Conservation (phyloP, 495 filamentous ascomycete species). For the Neurospora pannonica region DNA sequence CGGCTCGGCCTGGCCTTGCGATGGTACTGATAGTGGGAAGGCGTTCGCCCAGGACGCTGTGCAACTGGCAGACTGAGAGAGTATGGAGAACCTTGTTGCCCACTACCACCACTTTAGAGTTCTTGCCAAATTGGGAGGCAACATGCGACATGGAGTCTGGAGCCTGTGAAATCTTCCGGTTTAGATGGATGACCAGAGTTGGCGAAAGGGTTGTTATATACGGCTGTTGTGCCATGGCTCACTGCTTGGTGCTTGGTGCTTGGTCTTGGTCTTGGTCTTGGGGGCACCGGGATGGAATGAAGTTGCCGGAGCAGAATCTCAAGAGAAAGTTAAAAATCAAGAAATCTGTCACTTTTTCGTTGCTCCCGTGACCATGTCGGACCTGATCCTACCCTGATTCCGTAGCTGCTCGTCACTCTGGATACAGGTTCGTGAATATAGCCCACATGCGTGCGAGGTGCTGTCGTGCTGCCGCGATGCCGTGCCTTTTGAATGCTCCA, state of each 20-base stretch:
- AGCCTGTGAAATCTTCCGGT: neutral
- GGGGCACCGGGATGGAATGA: neutral
- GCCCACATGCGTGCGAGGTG: neutral
- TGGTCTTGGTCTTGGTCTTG: neutral
- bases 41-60: neutral
- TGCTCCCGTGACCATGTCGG: neutral
- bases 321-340: neutral
- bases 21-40: neutral
- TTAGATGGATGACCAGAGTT: neutral
- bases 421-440: neutral
- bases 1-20: neutral
- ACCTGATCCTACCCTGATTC: neutral
- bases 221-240: neutral
- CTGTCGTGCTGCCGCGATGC: neutral
- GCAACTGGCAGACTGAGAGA: neutral
- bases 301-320: neutral
- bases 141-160: neutral
- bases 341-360: neutral
- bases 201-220: neutral
- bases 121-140: neutral
- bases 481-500: neutral
- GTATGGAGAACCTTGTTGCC: neutral
- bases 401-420: neutral
- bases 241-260: neutral
- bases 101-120: neutral